phyloP scores from a whole-genome alignment of 495 filamentous ascomycete genomes.

The Trichocladium antarcticum region DNA sequence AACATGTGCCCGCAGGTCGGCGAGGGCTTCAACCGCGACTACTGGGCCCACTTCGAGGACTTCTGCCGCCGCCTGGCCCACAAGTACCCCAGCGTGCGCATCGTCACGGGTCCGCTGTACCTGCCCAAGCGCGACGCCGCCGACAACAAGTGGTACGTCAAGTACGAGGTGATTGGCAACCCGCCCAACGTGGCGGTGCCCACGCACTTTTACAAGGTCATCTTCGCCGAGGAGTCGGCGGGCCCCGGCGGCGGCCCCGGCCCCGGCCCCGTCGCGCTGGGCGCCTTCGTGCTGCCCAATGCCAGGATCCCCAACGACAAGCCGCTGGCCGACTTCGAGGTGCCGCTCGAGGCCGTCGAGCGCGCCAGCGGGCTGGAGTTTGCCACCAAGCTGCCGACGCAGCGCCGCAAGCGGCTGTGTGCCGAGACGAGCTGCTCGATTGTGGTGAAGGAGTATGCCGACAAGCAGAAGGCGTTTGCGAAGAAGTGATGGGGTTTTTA shows the following conservation, averaged over 20 bases:
- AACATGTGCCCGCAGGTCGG: slow-evolving; percentile 99
- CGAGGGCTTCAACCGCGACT: slow-evolving; percentile 94
- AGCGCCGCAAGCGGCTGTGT: slow-evolving; percentile 70
- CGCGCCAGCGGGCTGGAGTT: slow-evolving; percentile 86
- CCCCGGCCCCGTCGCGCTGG: slow-evolving; percentile 67
- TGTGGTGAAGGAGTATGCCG: slow-evolving; percentile 65
- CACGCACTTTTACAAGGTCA: slow-evolving; percentile 98
- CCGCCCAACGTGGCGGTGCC: slow-evolving; percentile 93
- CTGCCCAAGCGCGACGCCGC: slow-evolving; percentile 62
- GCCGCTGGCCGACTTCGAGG: slow-evolving; percentile 79
- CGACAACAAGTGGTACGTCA: slow-evolving; percentile 90
- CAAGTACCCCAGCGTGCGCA: slow-evolving; percentile 75
- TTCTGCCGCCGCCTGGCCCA: slow-evolving; percentile 75
- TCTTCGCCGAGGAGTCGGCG: slow-evolving; percentile 73
- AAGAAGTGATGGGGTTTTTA: slow-evolving; percentile 18
- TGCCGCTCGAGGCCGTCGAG: slow-evolving; percentile 85
- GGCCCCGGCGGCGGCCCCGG: slow-evolving; percentile 17
- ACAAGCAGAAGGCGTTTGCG: slow-evolving; percentile 48
- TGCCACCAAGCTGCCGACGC: slow-evolving; percentile 59
- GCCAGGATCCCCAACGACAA: slow-evolving; percentile 79
- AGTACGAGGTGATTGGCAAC: slow-evolving; percentile 91
- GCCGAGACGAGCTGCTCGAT: slow-evolving; percentile 72
- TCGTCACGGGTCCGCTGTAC: slow-evolving; percentile 91
- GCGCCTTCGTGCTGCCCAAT: slow-evolving; percentile 92
- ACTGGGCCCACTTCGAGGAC: slow-evolving; percentile 98